Conservation (phyloP, 495 filamentous ascomycete species). For the Friedmanniomyces endolithicus region DNA sequence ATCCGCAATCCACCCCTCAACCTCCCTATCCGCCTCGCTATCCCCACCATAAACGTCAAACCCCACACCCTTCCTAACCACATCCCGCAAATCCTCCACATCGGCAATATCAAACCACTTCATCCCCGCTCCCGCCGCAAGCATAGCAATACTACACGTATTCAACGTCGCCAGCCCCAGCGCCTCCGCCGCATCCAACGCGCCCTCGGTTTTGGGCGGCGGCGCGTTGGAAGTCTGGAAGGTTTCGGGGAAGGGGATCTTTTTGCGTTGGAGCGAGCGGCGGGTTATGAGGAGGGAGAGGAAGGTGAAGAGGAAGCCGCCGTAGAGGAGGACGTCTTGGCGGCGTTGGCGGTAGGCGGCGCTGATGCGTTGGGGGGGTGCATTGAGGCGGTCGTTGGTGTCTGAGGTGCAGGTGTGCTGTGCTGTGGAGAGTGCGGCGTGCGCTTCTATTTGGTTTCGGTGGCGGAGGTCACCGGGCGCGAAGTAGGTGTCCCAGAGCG, state of each 20-base stretch:
- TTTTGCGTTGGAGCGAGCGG: constrained; percentile 47
- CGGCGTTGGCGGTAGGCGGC: constrained; percentile 21
- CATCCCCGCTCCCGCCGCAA: constrained; percentile 50
- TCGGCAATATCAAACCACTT: constrained; percentile 62
- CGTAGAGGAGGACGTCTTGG: constrained; percentile 51
- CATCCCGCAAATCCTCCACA: constrained; percentile 53
- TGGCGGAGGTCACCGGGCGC: constrained; percentile 16
- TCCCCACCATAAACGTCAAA: constrained; percentile 37
- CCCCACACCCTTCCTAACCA: constrained; percentile 40
- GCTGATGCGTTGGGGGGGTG: constrained; percentile 1
- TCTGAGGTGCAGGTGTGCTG: not conserved
- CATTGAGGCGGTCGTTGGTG: not conserved
- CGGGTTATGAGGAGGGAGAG: constrained; percentile 59
- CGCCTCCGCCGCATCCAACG: constrained; percentile 61
- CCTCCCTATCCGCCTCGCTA: constrained; percentile 42
- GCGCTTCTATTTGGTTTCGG: not conserved
- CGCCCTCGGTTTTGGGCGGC: constrained; percentile 25
- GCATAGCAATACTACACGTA: constrained; percentile 55
- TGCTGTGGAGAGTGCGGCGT: not conserved
- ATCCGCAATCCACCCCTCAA: constrained; percentile 58
- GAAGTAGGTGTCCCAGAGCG: constrained; percentile 18
- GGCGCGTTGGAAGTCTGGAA: constrained; percentile 30
- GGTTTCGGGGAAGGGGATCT: constrained; percentile 51
- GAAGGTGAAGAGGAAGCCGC: constrained; percentile 59
- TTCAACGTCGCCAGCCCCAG: constrained; percentile 76